Conservation (phyloP, 2,329 filamentous ascomycete species). For the Fusarium sp. region DNA sequence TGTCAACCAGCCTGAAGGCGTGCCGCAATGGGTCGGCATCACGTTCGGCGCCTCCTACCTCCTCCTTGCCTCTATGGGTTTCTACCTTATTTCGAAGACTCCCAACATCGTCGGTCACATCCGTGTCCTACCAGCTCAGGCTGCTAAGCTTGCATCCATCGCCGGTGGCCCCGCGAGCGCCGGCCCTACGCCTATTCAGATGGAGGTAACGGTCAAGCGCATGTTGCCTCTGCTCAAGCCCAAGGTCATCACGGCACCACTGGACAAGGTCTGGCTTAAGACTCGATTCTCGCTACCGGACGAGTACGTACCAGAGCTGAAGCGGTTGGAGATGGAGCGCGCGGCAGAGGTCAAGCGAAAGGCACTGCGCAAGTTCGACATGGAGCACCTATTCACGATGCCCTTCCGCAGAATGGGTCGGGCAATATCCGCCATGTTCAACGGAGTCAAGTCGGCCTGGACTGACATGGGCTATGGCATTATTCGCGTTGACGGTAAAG, state of each 20-base stretch:
- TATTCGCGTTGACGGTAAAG: slow-evolving; percentile 59
- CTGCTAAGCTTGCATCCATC: slow-evolving; percentile 32
- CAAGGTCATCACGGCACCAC: slow-evolving; percentile 55
- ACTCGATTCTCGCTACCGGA: slow-evolving; percentile 55
- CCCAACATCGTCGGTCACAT: slow-evolving; percentile 69
- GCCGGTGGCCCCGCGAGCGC: slow-evolving; percentile 21
- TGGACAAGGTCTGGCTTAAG: slow-evolving; percentile 52
- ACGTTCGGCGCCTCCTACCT: slow-evolving; percentile 70
- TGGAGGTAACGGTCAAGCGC: slow-evolving; percentile 66
- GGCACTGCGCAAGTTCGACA: slow-evolving; percentile 62
- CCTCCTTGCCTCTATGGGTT: slow-evolving; percentile 70
- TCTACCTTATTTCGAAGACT: slow-evolving; percentile 69
- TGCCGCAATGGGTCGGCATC: slow-evolving; percentile 68
- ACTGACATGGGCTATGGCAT: slow-evolving; percentile 68
- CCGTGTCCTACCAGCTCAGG: slow-evolving; percentile 61
- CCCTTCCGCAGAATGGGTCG: slow-evolving; percentile 66
- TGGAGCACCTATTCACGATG: slow-evolving; percentile 67
- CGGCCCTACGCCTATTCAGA: slow-evolving; percentile 50
- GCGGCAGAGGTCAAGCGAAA: slow-evolving; percentile 54
- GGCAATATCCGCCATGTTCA: slow-evolving; percentile 57
- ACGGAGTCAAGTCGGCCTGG: slow-evolving; percentile 62
- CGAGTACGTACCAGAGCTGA: slow-evolving; percentile 53
- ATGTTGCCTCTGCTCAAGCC: slow-evolving; percentile 61
- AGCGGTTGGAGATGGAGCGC: slow-evolving; percentile 46
- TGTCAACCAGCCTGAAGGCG: slow-evolving; percentile 58